These are phyloP conservation scores for Plasmodium malariae DNA, from an alignment of 169 alveolate genomes.

Conservation along the genomic window DNA sequence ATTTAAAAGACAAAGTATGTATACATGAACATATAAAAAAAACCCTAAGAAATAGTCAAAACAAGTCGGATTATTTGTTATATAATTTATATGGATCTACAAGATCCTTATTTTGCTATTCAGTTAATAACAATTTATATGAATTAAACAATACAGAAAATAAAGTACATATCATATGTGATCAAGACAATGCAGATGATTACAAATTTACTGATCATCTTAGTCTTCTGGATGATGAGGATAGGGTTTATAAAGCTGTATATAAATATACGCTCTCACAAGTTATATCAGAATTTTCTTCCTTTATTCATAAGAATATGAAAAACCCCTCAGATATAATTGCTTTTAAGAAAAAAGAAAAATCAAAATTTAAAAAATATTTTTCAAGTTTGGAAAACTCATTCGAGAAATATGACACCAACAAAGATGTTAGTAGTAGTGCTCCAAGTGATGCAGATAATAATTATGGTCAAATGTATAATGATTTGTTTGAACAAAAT, in stretches of 20 bases:
- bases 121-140: constrained; percentile 64
- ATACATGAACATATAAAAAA: constrained; percentile 72
- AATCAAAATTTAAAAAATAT: constrained; percentile 43
- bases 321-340: constrained; percentile 48
- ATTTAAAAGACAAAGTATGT: constrained; percentile 46
- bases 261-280: constrained; percentile 63
- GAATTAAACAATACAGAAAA: constrained; percentile 22
- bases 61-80: constrained; percentile 54
- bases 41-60: constrained; percentile 56
- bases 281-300: constrained; percentile 43
- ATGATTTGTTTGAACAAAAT: background rate
- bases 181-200: constrained; percentile 41
- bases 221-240: constrained; percentile 29
- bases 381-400: constrained; percentile 44
- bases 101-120: constrained; percentile 63
- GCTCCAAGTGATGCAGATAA: background rate
- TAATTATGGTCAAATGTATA: background rate
- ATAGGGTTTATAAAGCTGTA: constrained; percentile 53
- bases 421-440: background rate
- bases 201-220: constrained; percentile 52
- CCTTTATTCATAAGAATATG: constrained; percentile 15
- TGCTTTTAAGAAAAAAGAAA: constrained; percentile 31
- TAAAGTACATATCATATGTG: constrained; percentile 30
- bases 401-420: background rate
- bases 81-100: constrained; percentile 59